Conservation (phyloP, 139 green algal genomes). For the Closterium sp. region DNA sequence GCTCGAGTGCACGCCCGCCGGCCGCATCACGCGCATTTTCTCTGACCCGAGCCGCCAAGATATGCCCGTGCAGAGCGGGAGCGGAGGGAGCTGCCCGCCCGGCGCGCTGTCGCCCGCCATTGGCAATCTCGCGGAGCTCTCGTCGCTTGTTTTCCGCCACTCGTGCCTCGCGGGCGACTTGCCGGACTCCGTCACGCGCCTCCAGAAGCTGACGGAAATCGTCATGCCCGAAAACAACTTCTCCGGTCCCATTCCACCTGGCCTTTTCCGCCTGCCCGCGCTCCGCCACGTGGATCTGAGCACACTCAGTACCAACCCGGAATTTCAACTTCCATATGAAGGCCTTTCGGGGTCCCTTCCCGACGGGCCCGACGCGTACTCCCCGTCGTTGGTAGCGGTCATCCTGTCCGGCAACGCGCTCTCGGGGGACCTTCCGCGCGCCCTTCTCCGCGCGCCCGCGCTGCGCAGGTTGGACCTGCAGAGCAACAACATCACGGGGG, state of each 20-base stretch:
- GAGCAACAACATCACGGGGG: conserved; percentile 18
- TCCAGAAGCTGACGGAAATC: too few species aligned
- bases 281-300: neutral
- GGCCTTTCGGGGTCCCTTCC: neutral
- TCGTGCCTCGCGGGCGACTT: too few species aligned
- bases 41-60: too few species aligned
- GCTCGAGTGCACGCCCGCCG: too few species aligned
- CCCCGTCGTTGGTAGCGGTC: neutral
- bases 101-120: too few species aligned
- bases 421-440: conserved; percentile 10
- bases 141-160: too few species aligned
- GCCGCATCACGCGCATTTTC: too few species aligned
- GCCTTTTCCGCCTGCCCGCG: neutral
- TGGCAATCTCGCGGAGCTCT: too few species aligned
- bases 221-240: neutral
- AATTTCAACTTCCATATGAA: too few species aligned
- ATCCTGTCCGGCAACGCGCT: neutral
- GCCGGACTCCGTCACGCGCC: too few species aligned
- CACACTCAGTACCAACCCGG: neutral
- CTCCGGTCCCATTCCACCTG: neutral
- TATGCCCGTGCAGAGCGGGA: too few species aligned
- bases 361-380: neutral
- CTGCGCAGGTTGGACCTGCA: neutral
- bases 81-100: too few species aligned
- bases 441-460: neutral